A percentile compares a stretch with the other conserved stretches of the same genome.
These are phyloP conservation scores for Calocybe cyanea DNA, from an alignment of 768 basidiomycete species.

Conservation along the genomic window DNA sequence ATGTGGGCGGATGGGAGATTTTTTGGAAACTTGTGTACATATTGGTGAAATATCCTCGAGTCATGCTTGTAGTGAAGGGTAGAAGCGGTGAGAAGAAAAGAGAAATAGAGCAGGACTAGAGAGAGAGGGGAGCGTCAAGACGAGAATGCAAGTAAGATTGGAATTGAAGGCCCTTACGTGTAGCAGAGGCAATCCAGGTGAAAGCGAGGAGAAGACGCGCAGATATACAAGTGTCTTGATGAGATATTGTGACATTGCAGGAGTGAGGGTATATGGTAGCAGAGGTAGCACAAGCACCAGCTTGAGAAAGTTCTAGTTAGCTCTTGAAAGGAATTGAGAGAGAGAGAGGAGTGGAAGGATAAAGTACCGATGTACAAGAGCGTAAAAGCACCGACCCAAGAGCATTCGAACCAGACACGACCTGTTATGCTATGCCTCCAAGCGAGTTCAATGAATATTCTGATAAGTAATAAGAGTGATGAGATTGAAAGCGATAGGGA, in stretches of 20 bases:
- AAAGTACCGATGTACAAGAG: conserved; percentile 53
- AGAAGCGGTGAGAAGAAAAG: conserved; percentile 41
- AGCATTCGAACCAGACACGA: conserved; percentile 70
- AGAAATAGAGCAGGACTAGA: conserved; percentile 37
- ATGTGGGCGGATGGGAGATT: conserved; percentile 14
- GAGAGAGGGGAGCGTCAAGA: conserved; percentile 4
- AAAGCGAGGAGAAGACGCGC: conserved; percentile 55
- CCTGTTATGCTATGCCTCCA: conserved; percentile 47
- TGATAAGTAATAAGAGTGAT: conserved; percentile 18
- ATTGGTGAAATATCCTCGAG: conserved; percentile 46
- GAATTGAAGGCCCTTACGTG: conserved; percentile 27
- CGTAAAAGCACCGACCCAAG: conserved; percentile 58
- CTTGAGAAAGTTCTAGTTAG: conserved; percentile 25
- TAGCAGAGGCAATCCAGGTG: conserved; percentile 30
- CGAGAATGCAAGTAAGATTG: background rate
- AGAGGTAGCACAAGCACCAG: conserved; percentile 48
- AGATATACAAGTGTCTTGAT: conserved; percentile 43
- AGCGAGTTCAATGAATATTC: conserved; percentile 57
- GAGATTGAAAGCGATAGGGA: background rate
- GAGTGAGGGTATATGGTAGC: conserved; percentile 19
- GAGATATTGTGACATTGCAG: background rate
- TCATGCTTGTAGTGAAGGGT: conserved; percentile 41
- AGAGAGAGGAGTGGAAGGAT: no score
- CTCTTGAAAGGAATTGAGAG: background rate
- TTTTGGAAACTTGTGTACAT: conserved; percentile 42